A percentile compares a stretch with the other conserved stretches of the same genome.
phyloP scores from a whole-genome alignment of 2,329 filamentous ascomycete species.

The Colletotrichum abscissum region DNA sequence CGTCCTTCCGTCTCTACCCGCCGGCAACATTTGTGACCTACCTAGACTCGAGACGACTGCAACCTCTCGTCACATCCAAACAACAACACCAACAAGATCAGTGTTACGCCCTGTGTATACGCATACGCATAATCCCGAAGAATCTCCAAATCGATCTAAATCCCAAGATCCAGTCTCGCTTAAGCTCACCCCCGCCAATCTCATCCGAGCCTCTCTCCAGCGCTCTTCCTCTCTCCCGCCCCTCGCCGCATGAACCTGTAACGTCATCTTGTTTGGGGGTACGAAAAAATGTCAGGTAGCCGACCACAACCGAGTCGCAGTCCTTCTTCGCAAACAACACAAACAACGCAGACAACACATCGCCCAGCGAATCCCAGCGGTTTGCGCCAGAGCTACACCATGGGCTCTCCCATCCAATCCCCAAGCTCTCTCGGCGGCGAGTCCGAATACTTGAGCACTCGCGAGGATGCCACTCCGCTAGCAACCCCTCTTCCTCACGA shows the following conservation, averaged over 20 bases:
- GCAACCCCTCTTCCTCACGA: slow-evolving; percentile 31
- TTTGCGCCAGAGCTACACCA: slow-evolving; percentile 57
- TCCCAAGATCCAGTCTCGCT: not conserved
- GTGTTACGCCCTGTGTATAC: not conserved
- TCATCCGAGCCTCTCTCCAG: not conserved
- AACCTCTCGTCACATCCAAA: not conserved
- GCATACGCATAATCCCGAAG: not conserved
- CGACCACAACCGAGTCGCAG: slow-evolving; percentile 30
- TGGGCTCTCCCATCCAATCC: slow-evolving; percentile 27
- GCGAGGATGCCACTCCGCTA: slow-evolving; percentile 32
- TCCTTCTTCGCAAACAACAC: slow-evolving; percentile 20
- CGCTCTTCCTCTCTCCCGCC: not conserved
- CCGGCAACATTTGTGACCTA: slow-evolving; percentile 7
- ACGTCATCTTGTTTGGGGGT: slow-evolving; percentile 9
- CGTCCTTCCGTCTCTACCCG: slow-evolving; percentile 9
- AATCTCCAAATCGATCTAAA: not conserved
- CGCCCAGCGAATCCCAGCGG: slow-evolving; percentile 55
- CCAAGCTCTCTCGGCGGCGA: slow-evolving; percentile 35
- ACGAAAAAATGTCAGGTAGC: slow-evolving; percentile 33
- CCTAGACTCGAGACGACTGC: slow-evolving; percentile 1
- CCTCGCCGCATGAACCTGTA: slow-evolving; percentile 12
- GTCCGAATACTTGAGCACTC: slow-evolving; percentile 36
- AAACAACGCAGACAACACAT: slow-evolving; percentile 46
- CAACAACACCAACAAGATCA: not conserved
- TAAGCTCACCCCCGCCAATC: slow-evolving; percentile 19